Base-by-base conservation (phyloP, 2,329 filamentous ascomycete genomes). In the Ustilaginoidea virens region DNA sequence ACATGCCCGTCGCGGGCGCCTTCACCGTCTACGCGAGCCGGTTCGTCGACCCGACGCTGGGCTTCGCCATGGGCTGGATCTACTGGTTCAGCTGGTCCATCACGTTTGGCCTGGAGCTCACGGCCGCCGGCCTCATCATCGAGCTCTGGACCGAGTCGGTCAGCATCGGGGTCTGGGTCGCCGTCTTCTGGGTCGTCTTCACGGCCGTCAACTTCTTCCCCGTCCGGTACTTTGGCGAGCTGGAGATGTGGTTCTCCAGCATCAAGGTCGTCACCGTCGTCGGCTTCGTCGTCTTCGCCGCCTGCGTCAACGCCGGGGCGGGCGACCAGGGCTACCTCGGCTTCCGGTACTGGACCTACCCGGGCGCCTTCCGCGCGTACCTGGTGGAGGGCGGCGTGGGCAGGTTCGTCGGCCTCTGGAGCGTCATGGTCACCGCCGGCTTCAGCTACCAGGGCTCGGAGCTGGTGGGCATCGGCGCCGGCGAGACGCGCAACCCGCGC, bases 61-160 rank as follows among this genome's bases (percentile, higher is more conserved):
- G 77, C 6, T 85, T 85, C 42, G 66, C 78, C 13, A 78, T 85
- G 65, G 80, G 80, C 13, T 86, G 79, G 79, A 74, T 81, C 34
- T 86, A 86, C 53, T 86, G 76, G 74, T 83, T 83, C 45, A 74
- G 67, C 21, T 86, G 75, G 76, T 63, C 72, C 12, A 70, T 77
- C 33, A 82, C 78, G 0, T 80, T 70, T 39, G 76, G 77, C 1
- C 64, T 83, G 7, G 79, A 86, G 45, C 59, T 85, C 22, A 79
- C 72, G 1, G 75, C 76, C 0, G 72, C 76, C 2, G 78, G 76
- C 5, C 56, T 83, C 27, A 78, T 85, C 32, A 79, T 85, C 36
- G 72, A 82, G 47, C 85, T 77, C 49, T 85, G 79, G 80, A 61
- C 72, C 32, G 37, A 56, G 2, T 47, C 51, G 13, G 52, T 83